Evolutionary conservation across 805 yeast genomes (phyloP).

Genomic region (Monosporozyma servazzii): DNA sequence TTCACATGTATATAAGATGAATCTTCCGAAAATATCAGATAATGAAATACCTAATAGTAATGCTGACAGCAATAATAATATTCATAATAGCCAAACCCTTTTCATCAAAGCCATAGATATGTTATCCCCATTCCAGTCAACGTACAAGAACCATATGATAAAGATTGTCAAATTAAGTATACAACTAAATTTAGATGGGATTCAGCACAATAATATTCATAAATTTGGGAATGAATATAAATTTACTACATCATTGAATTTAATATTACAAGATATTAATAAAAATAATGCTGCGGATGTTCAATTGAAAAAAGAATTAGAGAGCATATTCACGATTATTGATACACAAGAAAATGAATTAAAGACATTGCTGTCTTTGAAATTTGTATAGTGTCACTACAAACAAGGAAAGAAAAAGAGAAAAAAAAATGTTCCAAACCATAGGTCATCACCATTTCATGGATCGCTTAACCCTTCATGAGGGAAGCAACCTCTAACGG

Average conservation of each 20-base stretch:
- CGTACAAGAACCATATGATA: conserved; percentile 1
- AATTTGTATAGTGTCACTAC: conserved; percentile 15
- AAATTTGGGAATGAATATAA: conserved; percentile 14
- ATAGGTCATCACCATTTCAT: conserved; percentile 97
- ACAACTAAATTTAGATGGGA: conserved; percentile 13
- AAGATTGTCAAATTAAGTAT: conserved; percentile 21
- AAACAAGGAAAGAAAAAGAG: neutral
- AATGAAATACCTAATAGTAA: neutral
- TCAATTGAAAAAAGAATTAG: conserved; percentile 10
- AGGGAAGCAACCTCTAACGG: conserved; percentile 81
- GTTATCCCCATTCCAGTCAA: conserved; percentile 8
- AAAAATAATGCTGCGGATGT: neutral
- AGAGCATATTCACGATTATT: conserved; percentile 9
- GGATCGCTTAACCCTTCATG: conserved; percentile 53
- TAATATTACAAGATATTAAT: conserved; percentile 17
- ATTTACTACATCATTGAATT: conserved; percentile 23
- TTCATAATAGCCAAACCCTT: conserved; percentile 12
- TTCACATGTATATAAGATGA: conserved; percentile 9
- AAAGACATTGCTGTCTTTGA: conserved; percentile 22
- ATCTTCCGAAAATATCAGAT: conserved; percentile 9
- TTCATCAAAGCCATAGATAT: conserved; percentile 16
- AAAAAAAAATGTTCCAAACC: conserved; percentile 52
- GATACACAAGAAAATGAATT: conserved; percentile 20
- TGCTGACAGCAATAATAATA: neutral
- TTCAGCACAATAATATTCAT: conserved; percentile 6